phyloP scores from a whole-genome alignment of 495 filamentous ascomycete species.

The Penicillium arizonense region DNA sequence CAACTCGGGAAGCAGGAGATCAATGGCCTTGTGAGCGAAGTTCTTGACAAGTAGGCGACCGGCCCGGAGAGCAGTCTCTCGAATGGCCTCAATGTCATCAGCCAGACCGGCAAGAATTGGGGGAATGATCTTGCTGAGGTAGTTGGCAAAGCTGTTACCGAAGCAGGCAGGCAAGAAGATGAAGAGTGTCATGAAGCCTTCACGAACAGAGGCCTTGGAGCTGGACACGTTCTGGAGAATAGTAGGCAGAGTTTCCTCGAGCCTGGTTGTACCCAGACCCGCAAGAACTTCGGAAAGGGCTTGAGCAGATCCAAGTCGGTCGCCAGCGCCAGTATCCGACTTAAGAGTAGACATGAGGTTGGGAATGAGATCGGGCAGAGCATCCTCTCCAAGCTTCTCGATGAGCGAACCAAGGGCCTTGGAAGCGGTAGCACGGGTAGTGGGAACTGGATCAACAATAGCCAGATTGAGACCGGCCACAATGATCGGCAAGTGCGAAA shows the following conservation, averaged over 20 bases:
- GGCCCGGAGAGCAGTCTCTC: constrained; percentile 88
- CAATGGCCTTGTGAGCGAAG: constrained; percentile 91
- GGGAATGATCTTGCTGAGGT: constrained; percentile 93
- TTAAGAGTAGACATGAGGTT: constrained; percentile 97
- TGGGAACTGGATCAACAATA: constrained; percentile 91
- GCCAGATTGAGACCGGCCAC: constrained; percentile 87
- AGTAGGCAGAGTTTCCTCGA: constrained; percentile 95
- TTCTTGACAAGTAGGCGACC: constrained; percentile 96
- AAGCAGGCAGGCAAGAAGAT: constrained; percentile 99
- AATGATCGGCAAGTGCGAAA: constrained; percentile 86
- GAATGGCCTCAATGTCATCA: constrained; percentile 92
- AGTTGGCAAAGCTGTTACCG: constrained; percentile 96
- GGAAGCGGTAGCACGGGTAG: constrained; percentile 94
- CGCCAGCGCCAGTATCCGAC: constrained; percentile 93
- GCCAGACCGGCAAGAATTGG: constrained; percentile 93
- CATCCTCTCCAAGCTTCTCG: constrained; percentile 96
- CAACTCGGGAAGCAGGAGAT: constrained; percentile 88
- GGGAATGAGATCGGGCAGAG: constrained; percentile 93
- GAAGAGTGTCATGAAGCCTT: constrained; percentile 99
- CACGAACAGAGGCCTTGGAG: constrained; percentile 82
- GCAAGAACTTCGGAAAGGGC: constrained; percentile 96
- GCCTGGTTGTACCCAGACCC: constrained; percentile 82
- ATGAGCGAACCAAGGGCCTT: constrained; percentile 93
- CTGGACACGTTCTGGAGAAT: constrained; percentile 96
- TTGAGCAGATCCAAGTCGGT: constrained; percentile 93